phyloP scores from a whole-genome alignment of 1,139 yeast species.

The Cylindricascospora bacillispora region DNA sequence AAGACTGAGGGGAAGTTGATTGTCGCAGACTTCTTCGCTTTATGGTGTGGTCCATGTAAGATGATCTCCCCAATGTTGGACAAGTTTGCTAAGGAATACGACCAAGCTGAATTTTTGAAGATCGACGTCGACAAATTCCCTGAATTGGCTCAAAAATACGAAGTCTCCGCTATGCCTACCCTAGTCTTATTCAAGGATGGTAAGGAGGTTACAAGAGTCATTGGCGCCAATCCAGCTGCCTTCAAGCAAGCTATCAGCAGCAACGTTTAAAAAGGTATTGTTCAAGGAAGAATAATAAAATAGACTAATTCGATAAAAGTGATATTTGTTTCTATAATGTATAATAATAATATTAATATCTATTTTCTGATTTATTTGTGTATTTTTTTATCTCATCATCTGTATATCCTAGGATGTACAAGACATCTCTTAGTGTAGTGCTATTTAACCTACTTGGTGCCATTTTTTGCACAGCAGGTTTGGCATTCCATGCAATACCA shows the following conservation, averaged over 20 bases:
- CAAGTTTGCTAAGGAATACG: conserved; percentile 48
- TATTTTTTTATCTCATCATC: conserved; percentile 38
- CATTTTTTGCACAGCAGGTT: conserved; percentile 69
- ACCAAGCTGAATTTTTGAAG: conserved; percentile 60
- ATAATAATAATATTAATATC: conserved; percentile 1
- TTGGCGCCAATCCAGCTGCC: conserved; percentile 82
- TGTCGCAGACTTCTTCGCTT: conserved; percentile 86
- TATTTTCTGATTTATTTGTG: not conserved
- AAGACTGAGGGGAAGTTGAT: conserved; percentile 42
- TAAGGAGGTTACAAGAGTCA: conserved; percentile 53
- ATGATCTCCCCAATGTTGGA: conserved; percentile 87
- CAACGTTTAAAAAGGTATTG: conserved; percentile 31
- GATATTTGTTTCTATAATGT: conserved; percentile 2
- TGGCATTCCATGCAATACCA: conserved; percentile 97
- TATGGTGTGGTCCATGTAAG: conserved; percentile 98
- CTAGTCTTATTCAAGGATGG: conserved; percentile 69
- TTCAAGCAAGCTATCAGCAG: conserved; percentile 57
- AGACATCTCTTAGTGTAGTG: conserved; percentile 51
- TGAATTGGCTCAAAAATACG: conserved; percentile 61
- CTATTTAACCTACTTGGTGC: conserved; percentile 82
- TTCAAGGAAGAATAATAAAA: not conserved
- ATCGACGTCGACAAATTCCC: conserved; percentile 74
- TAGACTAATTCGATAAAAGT: not conserved
- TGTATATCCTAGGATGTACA: conserved; percentile 69
- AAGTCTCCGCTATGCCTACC: conserved; percentile 84